Conservation (phyloP, 164 flowering plant genomes). For the Malania oleifera region DNA sequence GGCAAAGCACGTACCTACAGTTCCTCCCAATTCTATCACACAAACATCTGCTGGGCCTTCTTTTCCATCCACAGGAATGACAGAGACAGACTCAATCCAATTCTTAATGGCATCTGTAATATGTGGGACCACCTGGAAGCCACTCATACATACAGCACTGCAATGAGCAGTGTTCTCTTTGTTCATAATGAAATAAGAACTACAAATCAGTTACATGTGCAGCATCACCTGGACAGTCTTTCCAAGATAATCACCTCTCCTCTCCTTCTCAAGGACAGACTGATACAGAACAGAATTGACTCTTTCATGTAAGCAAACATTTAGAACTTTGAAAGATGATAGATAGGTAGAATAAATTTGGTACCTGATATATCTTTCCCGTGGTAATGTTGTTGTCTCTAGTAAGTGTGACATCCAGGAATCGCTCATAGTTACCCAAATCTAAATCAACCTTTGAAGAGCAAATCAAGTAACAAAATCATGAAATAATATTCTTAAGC, state of each 20-base stretch:
- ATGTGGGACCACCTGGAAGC: slow-evolving; percentile 85
- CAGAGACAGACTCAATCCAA: slow-evolving; percentile 81
- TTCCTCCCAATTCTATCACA: slow-evolving; percentile 96
- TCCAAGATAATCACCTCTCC: slow-evolving; percentile 93
- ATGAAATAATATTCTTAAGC: background rate
- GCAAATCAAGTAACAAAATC: slow-evolving; percentile 7
- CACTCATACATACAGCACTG: slow-evolving; percentile 5
- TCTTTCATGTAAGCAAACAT: slow-evolving; percentile 8
- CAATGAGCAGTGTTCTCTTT: background rate
- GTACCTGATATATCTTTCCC: slow-evolving; percentile 96
- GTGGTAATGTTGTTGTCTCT: slow-evolving; percentile 94
- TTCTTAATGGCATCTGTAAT: slow-evolving; percentile 89
- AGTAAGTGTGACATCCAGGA: slow-evolving; percentile 89
- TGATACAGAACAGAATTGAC: slow-evolving; percentile 18
- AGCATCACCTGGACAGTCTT: slow-evolving; percentile 88
- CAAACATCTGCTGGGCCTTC: slow-evolving; percentile 95
- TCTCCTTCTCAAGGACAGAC: slow-evolving; percentile 94
- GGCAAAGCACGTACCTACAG: slow-evolving; percentile 60
- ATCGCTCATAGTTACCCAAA: slow-evolving; percentile 92
- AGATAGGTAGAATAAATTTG: background rate
- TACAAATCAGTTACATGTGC: background rate
- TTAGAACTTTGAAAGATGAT: background rate
- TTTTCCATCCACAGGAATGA: slow-evolving; percentile 90
- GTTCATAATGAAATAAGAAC: background rate
- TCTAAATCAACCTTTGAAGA: slow-evolving; percentile 81